Conservation (phyloP, 371 early-diverging fungal genomes). For the Lichtheimia corymbifera region DNA sequence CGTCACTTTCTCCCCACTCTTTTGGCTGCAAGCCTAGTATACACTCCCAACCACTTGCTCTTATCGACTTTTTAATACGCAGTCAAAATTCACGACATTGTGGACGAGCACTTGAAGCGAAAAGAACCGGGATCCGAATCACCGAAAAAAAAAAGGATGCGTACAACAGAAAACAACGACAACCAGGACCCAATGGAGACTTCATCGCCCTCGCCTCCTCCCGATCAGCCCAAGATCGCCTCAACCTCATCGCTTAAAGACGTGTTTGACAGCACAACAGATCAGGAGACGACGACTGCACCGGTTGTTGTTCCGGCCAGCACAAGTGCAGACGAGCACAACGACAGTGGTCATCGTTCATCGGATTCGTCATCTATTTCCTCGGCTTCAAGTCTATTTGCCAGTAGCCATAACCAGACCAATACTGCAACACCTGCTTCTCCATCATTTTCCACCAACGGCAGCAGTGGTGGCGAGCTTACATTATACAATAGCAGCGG, state of each 20-base stretch:
- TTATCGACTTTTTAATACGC: not conserved
- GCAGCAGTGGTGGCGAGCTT: not conserved
- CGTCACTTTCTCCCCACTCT: not conserved
- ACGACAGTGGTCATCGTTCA: not conserved
- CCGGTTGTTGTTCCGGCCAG: not conserved
- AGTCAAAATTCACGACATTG: constrained; percentile 6
- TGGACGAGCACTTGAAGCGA: constrained; percentile 5
- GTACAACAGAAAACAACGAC: not conserved
- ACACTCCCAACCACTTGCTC: not conserved
- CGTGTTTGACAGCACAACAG: too few species aligned
- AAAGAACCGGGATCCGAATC: constrained; percentile 12
- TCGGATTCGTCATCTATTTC: constrained; percentile 13
- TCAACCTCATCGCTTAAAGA: not conserved
- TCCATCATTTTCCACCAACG: constrained; percentile 2
- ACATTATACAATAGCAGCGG: not conserved
- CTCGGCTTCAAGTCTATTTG: constrained; percentile 3
- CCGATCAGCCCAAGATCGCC: not conserved
- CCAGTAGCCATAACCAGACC: not conserved
- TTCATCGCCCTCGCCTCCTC: not conserved
- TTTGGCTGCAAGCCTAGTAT: too few species aligned
- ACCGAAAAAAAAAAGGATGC: constrained; percentile 10
- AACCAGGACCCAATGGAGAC: not conserved
- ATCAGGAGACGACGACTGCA: not conserved
- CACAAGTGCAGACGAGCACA: not conserved
- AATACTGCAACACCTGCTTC: constrained; percentile 4